Evolutionary conservation across 345 rosid species (phyloP), one percentile per base, ranked within the genome.

Genomic region (Moringa oleifera): DNA sequence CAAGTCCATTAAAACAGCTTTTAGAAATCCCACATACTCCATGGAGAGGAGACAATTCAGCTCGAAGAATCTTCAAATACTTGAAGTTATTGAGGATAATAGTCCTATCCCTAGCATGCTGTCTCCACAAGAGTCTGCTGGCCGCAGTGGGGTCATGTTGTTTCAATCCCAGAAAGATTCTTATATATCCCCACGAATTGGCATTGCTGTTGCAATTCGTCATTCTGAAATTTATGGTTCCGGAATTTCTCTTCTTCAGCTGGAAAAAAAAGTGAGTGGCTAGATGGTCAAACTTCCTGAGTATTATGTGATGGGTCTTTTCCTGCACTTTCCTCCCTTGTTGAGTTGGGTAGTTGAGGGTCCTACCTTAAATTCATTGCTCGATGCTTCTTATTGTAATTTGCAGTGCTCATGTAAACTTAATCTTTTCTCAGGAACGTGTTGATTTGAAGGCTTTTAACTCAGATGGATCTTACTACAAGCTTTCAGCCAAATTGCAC

Each of bases 231-330:
- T 75, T 57, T 94, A 75, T 75, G 75, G 97, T 79, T 85, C 95
- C 55, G 99, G 99, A 68, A 84, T 94, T 74, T 85, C 99, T 75
- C 96, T 94, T 64, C 85, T 86, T 68, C 97, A 90, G 72, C 84
- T 94, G 68, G 99, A 94, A 81, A 90, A 94, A 74, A 90, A 94
- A 97, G 99, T 94, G 54, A 73, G 52, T 71, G 57, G 68, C 58
- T 57, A 45, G 22, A 57, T 19, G 37, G 37, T 33, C 37, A 33
- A 33, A 11, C 11, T 33, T 33, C 37, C 37, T 33, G 37, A 5
- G 11, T n/a, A 33, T 33, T 18, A 52, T 11, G 6, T 52, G 9
- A 22, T 23, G 24, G 24, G 4, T 53, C 21, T 22, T 53, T 61
- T 62, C 41, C 17, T 20, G 20, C 37, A 33, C 5, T 65, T 56